Base-by-base conservation (phyloP, 345 rosid species). In the Gossypium herbaceum region DNA sequence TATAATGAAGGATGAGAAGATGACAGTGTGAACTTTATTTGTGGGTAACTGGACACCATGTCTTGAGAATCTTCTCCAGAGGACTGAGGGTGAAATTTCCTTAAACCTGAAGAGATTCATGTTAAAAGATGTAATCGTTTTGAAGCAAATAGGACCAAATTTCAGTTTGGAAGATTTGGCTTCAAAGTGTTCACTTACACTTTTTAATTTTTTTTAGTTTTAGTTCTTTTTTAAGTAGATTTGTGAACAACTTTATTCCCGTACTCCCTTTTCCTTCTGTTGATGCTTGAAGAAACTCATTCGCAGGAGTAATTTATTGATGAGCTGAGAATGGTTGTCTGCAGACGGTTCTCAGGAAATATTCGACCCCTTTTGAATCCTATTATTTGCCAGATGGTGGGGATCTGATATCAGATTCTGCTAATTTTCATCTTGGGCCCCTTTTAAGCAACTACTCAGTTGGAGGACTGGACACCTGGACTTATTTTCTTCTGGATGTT, bases 311-410 rank as follows among this genome's bases (percentile, higher is more conserved):
- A 55, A 27, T 39, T 77, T 70, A 64, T 73, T 86, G 77, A 82
- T 70, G 12, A 60, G 71, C 76, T 69, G 71, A 78, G 77, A 78
- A 73, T 86, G 65, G 57, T 84, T 83, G 45, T 83, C 71, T 86
- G 88, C 95, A 95, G 99, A 92, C 96, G 78, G 82, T 89, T 79
- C 77, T 89, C 79, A 85, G 90, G 88, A 88, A 78, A 82, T 91
- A 84, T 54, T 84, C 85, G 41, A 29, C 78, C 68, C 92, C 91
- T 62, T 93, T 90, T 59, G 97, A 91, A 84, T 91, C 94, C 59
- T 86, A 87, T 84, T 95, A 88, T 83, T 79, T 90, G 71, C 98
- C 99, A 13, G 83, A 83, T 71, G 79, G 76, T 68, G 89, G 77
- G 61, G 82, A 88, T 71, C 62, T 84, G 39, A 79, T 85, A 73